Base-by-base conservation (phyloP, 345 rosid species). In the Capsella bursapastoris region DNA sequence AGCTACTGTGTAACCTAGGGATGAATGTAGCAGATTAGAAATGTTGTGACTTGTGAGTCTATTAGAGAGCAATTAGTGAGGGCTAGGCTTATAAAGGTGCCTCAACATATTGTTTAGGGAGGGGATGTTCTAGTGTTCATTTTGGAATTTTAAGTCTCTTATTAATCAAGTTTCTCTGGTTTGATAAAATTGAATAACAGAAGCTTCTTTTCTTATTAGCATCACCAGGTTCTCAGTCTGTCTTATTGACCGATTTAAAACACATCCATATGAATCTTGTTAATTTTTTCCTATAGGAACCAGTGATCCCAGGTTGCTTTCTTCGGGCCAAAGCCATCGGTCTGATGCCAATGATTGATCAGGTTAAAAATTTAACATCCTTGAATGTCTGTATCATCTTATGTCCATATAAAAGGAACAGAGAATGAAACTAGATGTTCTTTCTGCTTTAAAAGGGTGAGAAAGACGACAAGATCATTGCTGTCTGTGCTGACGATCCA, bases 261-360 rank as follows among this genome's bases (percentile, higher is more conserved):
- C 2, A 14, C 9, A 59, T 67, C 22, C 35, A 61, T 68, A 13
- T 61, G 51, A 61, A 75, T 57, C 35, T 14, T 18, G 13, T 74
- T 59, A 15, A 9, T 0, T 57, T 18, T 64, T 3, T 50, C n/a
- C 2, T 50, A 59, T 80, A 95, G 99, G 99, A 95, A 82, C 99
- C 97, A 5, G 99, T 95, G 77, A 86, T 92, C 72, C 97, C 99
- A 34, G 97, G 99, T 52, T 92, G 99, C 82, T 95, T 91, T 79
- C 93, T 95, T 58, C 85, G 99, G 49, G 97, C 97, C 69, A 95
- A 87, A 82, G 99, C 99, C 63, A 92, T 95, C 43, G 99, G 99
- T 67, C 89, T 95, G 55, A 95, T 95, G 99, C 99, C 99, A 79
- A 95, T 95, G 99, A 95, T 95, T 70, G 99, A 95, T 71, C 97